Conservation (phyloP, 2,329 filamentous ascomycete genomes). For the Hortaea werneckii region DNA sequence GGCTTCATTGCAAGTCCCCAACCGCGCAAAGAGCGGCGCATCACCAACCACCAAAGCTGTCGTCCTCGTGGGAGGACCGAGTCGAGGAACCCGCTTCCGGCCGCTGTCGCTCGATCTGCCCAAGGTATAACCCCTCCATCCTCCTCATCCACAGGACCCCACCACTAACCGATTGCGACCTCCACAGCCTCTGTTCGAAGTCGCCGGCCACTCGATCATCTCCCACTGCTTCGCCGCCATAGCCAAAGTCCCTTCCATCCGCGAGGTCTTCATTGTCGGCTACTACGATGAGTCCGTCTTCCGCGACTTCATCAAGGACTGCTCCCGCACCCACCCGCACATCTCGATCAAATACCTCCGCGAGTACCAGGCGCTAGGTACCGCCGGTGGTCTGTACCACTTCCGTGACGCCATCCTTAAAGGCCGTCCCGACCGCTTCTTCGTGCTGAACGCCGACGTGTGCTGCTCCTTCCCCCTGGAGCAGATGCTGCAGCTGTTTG, state of each 20-base stretch:
- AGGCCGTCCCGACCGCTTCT: slow-evolving; percentile 86
- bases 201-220: slow-evolving; percentile 96
- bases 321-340: slow-evolving; percentile 71
- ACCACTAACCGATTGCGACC: neutral
- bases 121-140: slow-evolving; percentile 53
- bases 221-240: slow-evolving; percentile 93
- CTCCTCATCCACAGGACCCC: neutral
- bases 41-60: slow-evolving; percentile 75
- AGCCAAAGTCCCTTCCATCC: slow-evolving; percentile 80
- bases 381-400: slow-evolving; percentile 93
- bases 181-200: slow-evolving; percentile 82
- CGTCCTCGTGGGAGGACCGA: slow-evolving; percentile 91
- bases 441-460: slow-evolving; percentile 95
- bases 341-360: slow-evolving; percentile 90
- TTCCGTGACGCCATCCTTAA: slow-evolving; percentile 98
- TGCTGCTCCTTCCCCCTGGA: slow-evolving; percentile 96
- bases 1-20: slow-evolving; percentile 21
- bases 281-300: slow-evolving; percentile 98
- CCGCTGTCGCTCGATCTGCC: slow-evolving; percentile 71
- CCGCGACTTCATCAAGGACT: slow-evolving; percentile 95
- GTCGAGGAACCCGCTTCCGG: slow-evolving; percentile 88
- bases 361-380: slow-evolving; percentile 93
- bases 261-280: slow-evolving; percentile 94
- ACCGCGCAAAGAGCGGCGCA: slow-evolving; percentile 22
- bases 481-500: slow-evolving; percentile 90